A percentile compares a stretch with the other conserved stretches of the same genome.
phyloP scores from a whole-genome alignment of 179 eudicot species.

The Spinacia oleracea region DNA sequence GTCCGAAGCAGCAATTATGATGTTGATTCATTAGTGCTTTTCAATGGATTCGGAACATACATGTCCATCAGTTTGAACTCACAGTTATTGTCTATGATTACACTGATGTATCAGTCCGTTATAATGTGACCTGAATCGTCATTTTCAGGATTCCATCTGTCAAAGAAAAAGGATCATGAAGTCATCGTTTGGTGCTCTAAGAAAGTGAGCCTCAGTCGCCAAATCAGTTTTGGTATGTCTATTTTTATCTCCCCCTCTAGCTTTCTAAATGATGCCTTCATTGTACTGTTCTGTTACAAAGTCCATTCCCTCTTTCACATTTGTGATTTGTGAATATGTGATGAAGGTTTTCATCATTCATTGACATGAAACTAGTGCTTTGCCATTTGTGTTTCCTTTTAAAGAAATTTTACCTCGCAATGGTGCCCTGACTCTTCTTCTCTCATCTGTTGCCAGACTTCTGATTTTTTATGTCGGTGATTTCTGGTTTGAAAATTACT shows the following conservation, averaged over 20 bases:
- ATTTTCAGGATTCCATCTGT: not conserved
- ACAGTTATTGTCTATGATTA: not conserved
- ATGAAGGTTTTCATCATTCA: not conserved
- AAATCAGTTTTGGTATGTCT: constrained; percentile 23
- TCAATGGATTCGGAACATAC: not conserved
- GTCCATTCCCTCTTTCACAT: not conserved
- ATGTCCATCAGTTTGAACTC: not conserved
- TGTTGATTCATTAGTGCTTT: not conserved
- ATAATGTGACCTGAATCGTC: constrained; percentile 1
- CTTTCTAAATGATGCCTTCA: not conserved
- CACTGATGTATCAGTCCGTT: not conserved
- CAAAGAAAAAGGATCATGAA: constrained; percentile 8
- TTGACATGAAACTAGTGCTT: not conserved
- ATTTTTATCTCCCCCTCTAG: constrained; percentile 8
- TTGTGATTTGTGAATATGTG: constrained; percentile 7
- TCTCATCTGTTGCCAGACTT: not conserved
- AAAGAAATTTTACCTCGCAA: not conserved
- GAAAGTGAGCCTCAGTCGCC: constrained; percentile 11
- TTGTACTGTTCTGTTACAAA: not conserved
- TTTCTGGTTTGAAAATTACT: constrained; percentile 11
- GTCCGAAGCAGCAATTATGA: not conserved
- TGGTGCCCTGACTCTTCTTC: not conserved
- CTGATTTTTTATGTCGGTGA: constrained; percentile 4
- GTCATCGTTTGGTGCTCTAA: not conserved
- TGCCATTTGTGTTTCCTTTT: constrained; percentile 7